Evolutionary conservation across 2,329 filamentous ascomycete species (phyloP), one percentile per base, ranked within the genome.

Genomic region (Talaromyces sp.): DNA sequence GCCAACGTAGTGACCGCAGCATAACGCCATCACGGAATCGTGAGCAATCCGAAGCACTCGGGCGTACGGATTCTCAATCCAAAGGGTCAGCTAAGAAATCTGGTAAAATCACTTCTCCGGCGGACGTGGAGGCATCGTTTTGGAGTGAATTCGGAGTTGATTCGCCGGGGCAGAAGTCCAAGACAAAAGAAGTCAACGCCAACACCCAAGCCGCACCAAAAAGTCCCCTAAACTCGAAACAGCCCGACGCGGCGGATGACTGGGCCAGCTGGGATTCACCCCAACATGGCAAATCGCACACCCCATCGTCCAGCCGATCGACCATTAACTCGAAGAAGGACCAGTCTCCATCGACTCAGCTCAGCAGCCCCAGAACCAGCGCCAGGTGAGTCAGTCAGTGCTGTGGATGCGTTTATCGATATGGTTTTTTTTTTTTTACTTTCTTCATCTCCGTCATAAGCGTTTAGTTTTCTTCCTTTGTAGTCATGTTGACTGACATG

Each of bases 241-340:
- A 72, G 68, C 69, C 78, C 64, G 80, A 80, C 38, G 75, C 76
- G 53, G 78, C 79, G 64, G 81, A 82, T 60, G 74, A 73, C 57
- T 85, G 82, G 82, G 82, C 82, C 69, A 77, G 73, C 60, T 85
- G 83, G 83, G 82, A 84, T 62, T 79, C 80, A 3, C 80, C 81
- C 19, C 68, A 72, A 58, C 69, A 69, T 21, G 35, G 35, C 10
- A 71, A 70, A 66, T 71, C 66, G 63, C 72, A 78, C 62, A 77
- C 77, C 38, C 72, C 76, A 50, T 77, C 75, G 27, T 76, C 75
- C 62, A 75, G 78, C 64, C 80, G 77, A 65, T 83, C 80, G 19
- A 81, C 80, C 38, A 74, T 82, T 52, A 77, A 77, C 60, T 81
- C 81, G 52, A 79, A 79, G 62, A 73, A 72, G 52, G 74, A 79